These are phyloP conservation scores for Suillus placidus DNA, from an alignment of 768 basidiomycete genomes.

Conservation along the genomic window DNA sequence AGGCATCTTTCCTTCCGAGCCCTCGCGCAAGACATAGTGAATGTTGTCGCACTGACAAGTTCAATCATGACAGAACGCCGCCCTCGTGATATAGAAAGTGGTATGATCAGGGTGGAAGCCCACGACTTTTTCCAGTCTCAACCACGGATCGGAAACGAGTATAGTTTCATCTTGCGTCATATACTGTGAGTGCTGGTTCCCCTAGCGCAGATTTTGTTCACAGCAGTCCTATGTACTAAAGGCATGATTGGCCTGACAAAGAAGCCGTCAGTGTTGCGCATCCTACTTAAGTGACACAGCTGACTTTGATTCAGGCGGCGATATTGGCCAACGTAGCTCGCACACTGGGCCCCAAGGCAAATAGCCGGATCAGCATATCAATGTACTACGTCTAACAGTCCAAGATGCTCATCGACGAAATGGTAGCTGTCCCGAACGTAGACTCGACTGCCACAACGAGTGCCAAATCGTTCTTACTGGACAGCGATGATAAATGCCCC, in stretches of 20 bases:
- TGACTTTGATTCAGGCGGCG: not conserved
- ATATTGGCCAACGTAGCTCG: no score
- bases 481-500: not conserved
- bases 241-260: constrained; percentile 19
- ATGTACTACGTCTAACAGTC: not conserved
- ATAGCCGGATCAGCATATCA: no score
- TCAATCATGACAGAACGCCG: no score
- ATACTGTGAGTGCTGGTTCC: no score
- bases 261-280: not conserved
- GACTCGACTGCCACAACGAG: not conserved
- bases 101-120: constrained; percentile 17
- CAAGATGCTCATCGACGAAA: constrained; percentile 5
- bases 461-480: not conserved
- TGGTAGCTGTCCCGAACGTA: not conserved
- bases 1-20: no score
- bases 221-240: not conserved
- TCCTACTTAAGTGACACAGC: not conserved
- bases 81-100: no score
- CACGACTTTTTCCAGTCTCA: constrained; percentile 32
- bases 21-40: no score
- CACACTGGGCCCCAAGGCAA: not conserved
- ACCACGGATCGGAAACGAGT: no score
- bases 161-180: no score
- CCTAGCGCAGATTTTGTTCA: not conserved
- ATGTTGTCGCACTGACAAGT: no score